These are phyloP conservation scores for Nitzschia putrida DNA, from an alignment of 108 stramenopile species.

Conservation along the genomic window DNA sequence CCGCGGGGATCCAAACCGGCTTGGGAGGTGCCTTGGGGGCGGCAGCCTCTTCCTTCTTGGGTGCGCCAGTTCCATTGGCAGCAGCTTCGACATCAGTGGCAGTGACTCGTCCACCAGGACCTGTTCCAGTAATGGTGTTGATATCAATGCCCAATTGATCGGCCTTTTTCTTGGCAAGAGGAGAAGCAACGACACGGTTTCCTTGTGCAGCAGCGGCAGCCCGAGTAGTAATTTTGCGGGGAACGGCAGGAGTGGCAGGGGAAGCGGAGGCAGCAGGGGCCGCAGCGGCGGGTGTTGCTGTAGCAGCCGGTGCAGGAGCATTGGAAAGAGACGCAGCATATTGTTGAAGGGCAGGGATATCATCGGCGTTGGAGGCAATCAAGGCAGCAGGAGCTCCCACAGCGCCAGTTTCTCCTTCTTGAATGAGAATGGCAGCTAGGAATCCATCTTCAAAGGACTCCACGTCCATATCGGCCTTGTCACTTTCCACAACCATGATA, in stretches of 20 bases:
- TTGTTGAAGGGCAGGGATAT: constrained; percentile 79
- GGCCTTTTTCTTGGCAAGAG: constrained; percentile 91
- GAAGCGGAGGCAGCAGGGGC: constrained; percentile 64
- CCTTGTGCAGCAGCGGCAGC: constrained; percentile 58
- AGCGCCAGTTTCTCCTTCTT: constrained; percentile 85
- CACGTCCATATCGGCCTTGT: constrained; percentile 99
- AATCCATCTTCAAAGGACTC: constrained; percentile 96
- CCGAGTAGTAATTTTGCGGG: constrained; percentile 39
- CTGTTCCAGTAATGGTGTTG: constrained; percentile 85
- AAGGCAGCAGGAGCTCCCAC: constrained; percentile 93
- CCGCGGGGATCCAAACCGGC: constrained; percentile 80
- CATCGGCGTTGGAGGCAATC: constrained; percentile 79
- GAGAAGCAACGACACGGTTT: constrained; percentile 91
- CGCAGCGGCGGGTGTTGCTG: constrained; percentile 49
- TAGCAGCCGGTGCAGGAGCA: constrained; percentile 50
- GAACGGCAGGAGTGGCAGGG: constrained; percentile 46
- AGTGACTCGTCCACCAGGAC: constrained; percentile 89
- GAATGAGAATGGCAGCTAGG: constrained; percentile 91
- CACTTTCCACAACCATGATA: constrained; percentile 96
- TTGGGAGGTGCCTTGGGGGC: constrained; percentile 71
- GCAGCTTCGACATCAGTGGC: constrained; percentile 69
- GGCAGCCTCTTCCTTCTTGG: constrained; percentile 30
- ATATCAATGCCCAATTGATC: constrained; percentile 87
- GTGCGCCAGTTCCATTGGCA: constrained; percentile 61
- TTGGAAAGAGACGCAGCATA: constrained; percentile 74